phyloP scores from a whole-genome alignment of 345 rosid genomes.

The Populus euphratica region DNA sequence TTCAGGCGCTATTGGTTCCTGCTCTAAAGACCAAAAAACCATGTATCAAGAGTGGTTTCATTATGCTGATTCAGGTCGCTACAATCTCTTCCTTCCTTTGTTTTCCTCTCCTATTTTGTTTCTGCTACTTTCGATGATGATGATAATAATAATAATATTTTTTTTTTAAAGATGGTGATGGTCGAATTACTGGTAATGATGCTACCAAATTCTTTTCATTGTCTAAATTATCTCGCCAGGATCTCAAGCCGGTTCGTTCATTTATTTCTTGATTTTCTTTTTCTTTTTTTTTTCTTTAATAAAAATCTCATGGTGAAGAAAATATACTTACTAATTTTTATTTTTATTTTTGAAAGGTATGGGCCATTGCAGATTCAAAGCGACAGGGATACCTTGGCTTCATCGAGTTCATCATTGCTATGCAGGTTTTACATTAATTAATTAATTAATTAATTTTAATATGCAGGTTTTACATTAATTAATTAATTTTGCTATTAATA shows the following conservation, averaged over 20 bases:
- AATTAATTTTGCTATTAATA: not conserved
- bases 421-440: slow-evolving; percentile 46
- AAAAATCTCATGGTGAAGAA: not conserved
- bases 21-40: slow-evolving; percentile 71
- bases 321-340: slow-evolving; percentile 4
- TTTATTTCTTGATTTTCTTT: not conserved
- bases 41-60: slow-evolving; percentile 87
- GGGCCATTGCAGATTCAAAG: slow-evolving; percentile 93
- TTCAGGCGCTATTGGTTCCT: slow-evolving; percentile 52
- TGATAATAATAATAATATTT: not conserved
- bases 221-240: slow-evolving; percentile 74
- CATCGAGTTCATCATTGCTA: slow-evolving; percentile 63
- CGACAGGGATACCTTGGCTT: slow-evolving; percentile 82
- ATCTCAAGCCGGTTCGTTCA: slow-evolving; percentile 70
- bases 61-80: slow-evolving; percentile 74
- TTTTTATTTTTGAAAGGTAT: slow-evolving; percentile 42
- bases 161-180: slow-evolving; percentile 64
- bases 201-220: slow-evolving; percentile 75
- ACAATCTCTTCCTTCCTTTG: not conserved
- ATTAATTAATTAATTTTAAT: not conserved
- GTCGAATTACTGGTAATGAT: slow-evolving; percentile 82
- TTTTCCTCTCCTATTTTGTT: not conserved
- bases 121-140: not conserved
- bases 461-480: slow-evolving; percentile 51
- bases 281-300: not conserved